Percentiles rank a stretch among this genome's conserved stretches.
Conservation (phyloP, 768 basidiomycete genomes). For the Lactarius tabidus region DNA sequence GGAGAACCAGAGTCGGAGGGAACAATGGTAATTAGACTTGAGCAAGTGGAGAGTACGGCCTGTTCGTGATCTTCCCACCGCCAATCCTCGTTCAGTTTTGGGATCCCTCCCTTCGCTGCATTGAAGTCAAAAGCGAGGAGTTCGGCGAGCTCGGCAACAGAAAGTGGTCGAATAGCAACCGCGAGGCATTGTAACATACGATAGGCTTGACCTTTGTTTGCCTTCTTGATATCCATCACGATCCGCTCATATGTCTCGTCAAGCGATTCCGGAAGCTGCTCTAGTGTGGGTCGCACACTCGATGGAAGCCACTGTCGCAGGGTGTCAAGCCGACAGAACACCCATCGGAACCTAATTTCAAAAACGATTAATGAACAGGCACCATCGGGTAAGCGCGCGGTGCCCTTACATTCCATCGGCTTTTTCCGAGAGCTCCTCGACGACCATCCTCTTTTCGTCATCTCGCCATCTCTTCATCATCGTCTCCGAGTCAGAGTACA, state of each 20-base stretch:
- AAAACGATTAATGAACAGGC: no score
- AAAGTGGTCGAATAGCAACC: neutral
- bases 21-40: neutral
- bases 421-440: no score
- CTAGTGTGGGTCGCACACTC: no score
- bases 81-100: neutral
- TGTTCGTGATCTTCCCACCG: neutral
- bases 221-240: neutral
- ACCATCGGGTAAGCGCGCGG: no score
- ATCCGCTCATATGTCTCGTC: neutral
- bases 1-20: neutral
- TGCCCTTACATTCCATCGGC: no score
- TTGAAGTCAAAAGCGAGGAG: neutral
- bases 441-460: no score
- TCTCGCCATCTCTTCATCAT: no score
- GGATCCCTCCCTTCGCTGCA: neutral
- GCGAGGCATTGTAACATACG: neutral
- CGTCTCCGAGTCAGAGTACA: no score
- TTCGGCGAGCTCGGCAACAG: neutral
- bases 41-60: neutral
- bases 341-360: no score
- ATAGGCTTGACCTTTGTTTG: neutral
- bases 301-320: no score
- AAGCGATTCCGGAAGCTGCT: neutral
- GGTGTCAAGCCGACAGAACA: no score